These are phyloP conservation scores for Verticillium tricorpus DNA, from an alignment of 2,329 filamentous ascomycete genomes.

Conservation along the genomic window DNA sequence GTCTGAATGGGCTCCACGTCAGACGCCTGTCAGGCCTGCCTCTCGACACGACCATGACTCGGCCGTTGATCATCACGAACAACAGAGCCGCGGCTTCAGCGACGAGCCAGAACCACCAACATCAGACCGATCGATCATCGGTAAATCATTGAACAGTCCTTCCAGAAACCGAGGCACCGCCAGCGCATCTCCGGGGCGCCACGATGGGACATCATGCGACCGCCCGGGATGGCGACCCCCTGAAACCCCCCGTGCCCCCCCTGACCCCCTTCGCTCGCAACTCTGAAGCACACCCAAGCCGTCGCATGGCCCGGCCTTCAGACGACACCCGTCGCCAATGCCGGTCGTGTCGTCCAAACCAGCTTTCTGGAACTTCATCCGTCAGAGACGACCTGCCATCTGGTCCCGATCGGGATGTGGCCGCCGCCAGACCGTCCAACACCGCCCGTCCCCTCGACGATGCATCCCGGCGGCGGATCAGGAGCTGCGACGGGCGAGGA, in stretches of 20 bases:
- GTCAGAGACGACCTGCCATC: slow-evolving; percentile 4
- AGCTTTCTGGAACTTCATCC: background rate
- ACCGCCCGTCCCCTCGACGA: background rate
- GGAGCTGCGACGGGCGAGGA: background rate
- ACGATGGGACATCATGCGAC: background rate
- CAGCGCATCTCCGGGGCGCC: too few relatives aligned
- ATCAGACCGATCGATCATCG: background rate
- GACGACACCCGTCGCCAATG: background rate
- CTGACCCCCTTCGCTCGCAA: background rate
- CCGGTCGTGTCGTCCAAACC: background rate
- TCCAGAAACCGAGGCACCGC: background rate
- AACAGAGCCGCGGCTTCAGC: too few relatives aligned
- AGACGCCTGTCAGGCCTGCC: too few relatives aligned
- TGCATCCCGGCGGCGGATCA: background rate
- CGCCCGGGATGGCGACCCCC: background rate
- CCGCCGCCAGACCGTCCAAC: background rate
- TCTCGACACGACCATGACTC: too few relatives aligned
- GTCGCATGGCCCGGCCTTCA: background rate
- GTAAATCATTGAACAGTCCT: background rate
- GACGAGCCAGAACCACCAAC: background rate
- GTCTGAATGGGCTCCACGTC: too few relatives aligned
- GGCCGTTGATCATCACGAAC: too few relatives aligned
- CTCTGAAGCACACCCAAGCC: background rate
- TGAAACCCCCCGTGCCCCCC: background rate
- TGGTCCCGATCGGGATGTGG: background rate